Conservation (phyloP, 164 flowering plant genomes). For the Saururus chinensis region DNA sequence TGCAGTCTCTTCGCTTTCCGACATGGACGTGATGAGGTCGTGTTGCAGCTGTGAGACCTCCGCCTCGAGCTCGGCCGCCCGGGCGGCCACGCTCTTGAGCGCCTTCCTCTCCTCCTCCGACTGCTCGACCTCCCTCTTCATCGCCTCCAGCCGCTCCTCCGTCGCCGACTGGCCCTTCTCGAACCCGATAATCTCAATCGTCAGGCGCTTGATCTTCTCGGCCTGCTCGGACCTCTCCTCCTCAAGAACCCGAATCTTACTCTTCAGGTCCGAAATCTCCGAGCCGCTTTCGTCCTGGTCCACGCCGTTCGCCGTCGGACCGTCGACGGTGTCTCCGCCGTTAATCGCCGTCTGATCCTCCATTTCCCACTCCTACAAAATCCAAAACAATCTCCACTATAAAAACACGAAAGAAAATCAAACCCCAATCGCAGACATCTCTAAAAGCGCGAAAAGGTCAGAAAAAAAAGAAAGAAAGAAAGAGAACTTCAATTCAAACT, state of each 20-base stretch:
- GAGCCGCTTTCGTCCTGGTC: slow-evolving; percentile 11
- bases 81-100: slow-evolving; percentile 12
- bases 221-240: slow-evolving; percentile 25
- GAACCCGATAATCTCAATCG: slow-evolving; percentile 27
- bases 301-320: slow-evolving; percentile 18
- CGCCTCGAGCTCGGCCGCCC: slow-evolving; percentile 51
- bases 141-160: slow-evolving; percentile 16
- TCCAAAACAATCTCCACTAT: no score
- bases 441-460: no score
- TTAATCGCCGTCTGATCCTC: slow-evolving; percentile 31
- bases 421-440: no score
- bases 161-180: slow-evolving; percentile 20
- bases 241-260: slow-evolving; percentile 31
- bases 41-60: slow-evolving; percentile 58
- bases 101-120: slow-evolving; percentile 1
- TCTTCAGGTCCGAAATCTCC: slow-evolving; percentile 17
- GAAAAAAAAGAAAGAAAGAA: no score
- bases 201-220: slow-evolving; percentile 21
- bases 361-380: no score
- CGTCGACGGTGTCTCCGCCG: slow-evolving; percentile 16
- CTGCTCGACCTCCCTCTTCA: slow-evolving; percentile 1
- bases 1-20: slow-evolving; percentile 26
- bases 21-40: slow-evolving; percentile 39
- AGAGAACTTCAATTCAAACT: no score
- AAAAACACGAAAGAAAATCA: no score